These are phyloP conservation scores for Peterozyma xylosa DNA, from an alignment of 805 yeast genomes.

Conservation along the genomic window DNA sequence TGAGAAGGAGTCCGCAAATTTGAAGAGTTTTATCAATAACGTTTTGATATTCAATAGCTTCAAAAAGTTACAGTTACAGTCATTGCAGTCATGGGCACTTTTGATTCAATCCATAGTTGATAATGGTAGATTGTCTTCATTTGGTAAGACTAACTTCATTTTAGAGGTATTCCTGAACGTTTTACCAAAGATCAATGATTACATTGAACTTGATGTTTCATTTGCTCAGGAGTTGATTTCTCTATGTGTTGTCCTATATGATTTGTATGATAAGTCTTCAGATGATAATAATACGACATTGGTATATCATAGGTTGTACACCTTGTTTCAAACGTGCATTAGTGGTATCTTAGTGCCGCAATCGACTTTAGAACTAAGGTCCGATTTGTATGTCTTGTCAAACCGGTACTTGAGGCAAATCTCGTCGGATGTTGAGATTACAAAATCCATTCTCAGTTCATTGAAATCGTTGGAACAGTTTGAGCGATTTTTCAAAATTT, in stretches of 20 bases:
- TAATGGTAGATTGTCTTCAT: conserved; percentile 43
- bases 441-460: conserved; percentile 42
- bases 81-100: conserved; percentile 79
- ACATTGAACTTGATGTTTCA: conserved; percentile 53
- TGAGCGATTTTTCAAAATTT: conserved; percentile 44
- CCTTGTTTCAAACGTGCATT: conserved; percentile 67
- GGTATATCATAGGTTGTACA: conserved; percentile 48
- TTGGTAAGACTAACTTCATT: conserved; percentile 52
- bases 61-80: conserved; percentile 45
- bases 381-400: conserved; percentile 72
- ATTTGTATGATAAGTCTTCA: conserved; percentile 45
- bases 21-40: conserved; percentile 34
- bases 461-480: conserved; percentile 48
- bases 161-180: conserved; percentile 70
- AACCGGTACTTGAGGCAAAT: conserved; percentile 56
- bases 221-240: conserved; percentile 76
- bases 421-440: conserved; percentile 29
- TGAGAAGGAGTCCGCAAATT: conserved; percentile 14
- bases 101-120: conserved; percentile 66
- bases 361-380: conserved; percentile 59
- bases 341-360: conserved; percentile 66
- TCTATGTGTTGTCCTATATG: conserved; percentile 63
- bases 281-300: conserved; percentile 20
- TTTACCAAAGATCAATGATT: conserved; percentile 71
- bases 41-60: conserved; percentile 39